A percentile compares a stretch with the other conserved stretches of the same genome.
These are phyloP conservation scores for Tylopilus balloui DNA, from an alignment of 768 basidiomycete genomes.

Conservation along the genomic window DNA sequence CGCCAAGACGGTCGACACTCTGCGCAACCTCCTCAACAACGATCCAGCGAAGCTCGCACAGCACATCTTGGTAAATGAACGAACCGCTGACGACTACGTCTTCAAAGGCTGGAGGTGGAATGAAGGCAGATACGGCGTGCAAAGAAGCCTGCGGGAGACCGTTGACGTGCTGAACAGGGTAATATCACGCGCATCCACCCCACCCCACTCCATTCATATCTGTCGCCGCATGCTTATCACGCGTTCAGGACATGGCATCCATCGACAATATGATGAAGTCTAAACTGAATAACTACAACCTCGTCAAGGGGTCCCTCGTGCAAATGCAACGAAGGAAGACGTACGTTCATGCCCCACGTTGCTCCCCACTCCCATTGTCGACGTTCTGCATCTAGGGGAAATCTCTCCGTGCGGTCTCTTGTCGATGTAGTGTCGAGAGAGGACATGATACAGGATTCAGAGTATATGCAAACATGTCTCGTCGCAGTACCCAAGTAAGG, in stretches of 20 bases:
- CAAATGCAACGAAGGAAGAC: slow-evolving; percentile 94
- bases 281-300: slow-evolving; percentile 87
- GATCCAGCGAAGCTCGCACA: slow-evolving; percentile 71
- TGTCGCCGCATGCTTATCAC: slow-evolving; percentile 22
- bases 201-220: slow-evolving; percentile 19
- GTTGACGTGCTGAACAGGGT: slow-evolving; percentile 86
- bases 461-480: slow-evolving; percentile 88
- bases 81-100: slow-evolving; percentile 72
- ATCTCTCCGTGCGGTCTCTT: slow-evolving; percentile 87
- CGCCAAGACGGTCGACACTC: slow-evolving; percentile 90
- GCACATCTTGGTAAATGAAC: slow-evolving; percentile 78
- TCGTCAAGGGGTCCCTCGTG: slow-evolving; percentile 87
- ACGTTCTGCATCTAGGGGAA: slow-evolving; percentile 56
- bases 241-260: slow-evolving; percentile 74
- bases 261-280: slow-evolving; percentile 93
- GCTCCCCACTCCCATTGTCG: slow-evolving; percentile 3
- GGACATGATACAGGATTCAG: slow-evolving; percentile 82
- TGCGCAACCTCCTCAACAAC: slow-evolving; percentile 86
- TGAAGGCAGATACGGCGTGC: slow-evolving; percentile 81
- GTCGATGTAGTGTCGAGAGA: slow-evolving; percentile 79
- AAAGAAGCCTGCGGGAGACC: slow-evolving; percentile 77
- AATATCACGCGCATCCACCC: slow-evolving; percentile 18
- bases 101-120: slow-evolving; percentile 91
- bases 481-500: slow-evolving; percentile 92
- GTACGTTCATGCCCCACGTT: slow-evolving; percentile 40